Evolutionary conservation across 2,329 filamentous ascomycete genomes (phyloP).

Genomic region (Colletotrichum theobromicola): DNA sequence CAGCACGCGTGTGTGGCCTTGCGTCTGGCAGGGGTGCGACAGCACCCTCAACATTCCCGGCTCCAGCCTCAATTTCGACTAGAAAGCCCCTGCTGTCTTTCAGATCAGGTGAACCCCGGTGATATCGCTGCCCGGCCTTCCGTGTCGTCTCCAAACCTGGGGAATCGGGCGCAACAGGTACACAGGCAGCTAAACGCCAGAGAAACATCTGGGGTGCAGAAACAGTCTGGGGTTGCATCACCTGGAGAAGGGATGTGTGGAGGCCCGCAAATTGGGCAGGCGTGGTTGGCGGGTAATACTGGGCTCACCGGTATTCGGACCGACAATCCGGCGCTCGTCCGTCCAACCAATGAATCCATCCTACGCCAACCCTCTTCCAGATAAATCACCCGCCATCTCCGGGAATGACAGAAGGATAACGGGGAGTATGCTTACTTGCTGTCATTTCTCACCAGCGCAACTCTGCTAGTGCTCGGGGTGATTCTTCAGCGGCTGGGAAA

Average conservation of each 20-base stretch:
- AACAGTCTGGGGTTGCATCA: conserved; percentile 17
- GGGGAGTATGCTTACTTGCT: neutral
- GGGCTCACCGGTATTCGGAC: conserved; percentile 13
- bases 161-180: neutral
- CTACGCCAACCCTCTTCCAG: conserved; percentile 16
- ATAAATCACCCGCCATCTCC: conserved; percentile 4
- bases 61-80: neutral
- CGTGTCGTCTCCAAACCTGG: neutral
- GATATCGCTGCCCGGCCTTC: neutral
- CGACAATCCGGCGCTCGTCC: conserved; percentile 12
- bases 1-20: neutral
- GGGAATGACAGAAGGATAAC: neutral
- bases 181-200: neutral
- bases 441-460: neutral
- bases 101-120: neutral
- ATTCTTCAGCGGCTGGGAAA: neutral
- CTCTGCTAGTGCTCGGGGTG: neutral
- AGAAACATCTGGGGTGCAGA: conserved; percentile 20
- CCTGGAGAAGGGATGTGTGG: neutral
- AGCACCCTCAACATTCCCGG: neutral
- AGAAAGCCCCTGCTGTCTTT: neutral
- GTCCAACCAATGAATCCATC: conserved; percentile 1
- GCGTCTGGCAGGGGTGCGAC: neutral
- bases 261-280: neutral
- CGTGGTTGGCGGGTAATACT: conserved; percentile 23